Conservation (phyloP, 1,284 basidiomycete genomes). For the Stygiomarasmius scandens region DNA sequence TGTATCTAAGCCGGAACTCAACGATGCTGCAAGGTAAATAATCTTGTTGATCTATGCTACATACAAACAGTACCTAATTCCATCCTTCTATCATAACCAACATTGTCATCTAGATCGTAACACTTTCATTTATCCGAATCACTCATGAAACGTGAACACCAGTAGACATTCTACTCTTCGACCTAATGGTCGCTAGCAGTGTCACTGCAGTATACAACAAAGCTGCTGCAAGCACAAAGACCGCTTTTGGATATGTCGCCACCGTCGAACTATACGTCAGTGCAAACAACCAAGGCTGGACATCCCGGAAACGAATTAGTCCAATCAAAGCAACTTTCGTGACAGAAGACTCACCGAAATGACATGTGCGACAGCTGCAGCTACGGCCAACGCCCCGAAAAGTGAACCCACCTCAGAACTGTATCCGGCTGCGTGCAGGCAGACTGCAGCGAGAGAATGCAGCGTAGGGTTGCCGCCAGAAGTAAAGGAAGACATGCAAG, state of each 20-base stretch:
- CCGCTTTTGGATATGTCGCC: constrained; percentile 48
- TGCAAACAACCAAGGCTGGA: constrained; percentile 52
- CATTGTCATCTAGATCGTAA: too few relatives aligned
- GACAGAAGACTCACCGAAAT: constrained; percentile 39
- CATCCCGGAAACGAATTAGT: constrained; percentile 4
- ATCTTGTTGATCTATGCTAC: too few relatives aligned
- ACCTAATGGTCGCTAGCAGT: neutral
- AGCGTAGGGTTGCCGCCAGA: constrained; percentile 50
- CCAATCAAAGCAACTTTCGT: neutral
- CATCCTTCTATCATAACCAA: too few relatives aligned
- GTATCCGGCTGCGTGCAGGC: constrained; percentile 46
- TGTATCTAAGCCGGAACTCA: too few relatives aligned
- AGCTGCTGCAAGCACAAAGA: constrained; percentile 47
- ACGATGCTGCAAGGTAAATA: too few relatives aligned
- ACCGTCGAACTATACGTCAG: constrained; percentile 48
- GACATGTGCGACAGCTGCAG: constrained; percentile 50
- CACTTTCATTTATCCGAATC: too few relatives aligned
- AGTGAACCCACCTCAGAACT: constrained; percentile 47
- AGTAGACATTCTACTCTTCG: neutral
- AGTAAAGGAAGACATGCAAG: constrained; percentile 45
- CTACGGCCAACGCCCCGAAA: constrained; percentile 52
- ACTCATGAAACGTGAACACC: neutral
- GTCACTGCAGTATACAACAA: constrained; percentile 39
- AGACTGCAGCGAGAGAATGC: constrained; percentile 50
- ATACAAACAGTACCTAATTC: neutral